Evolutionary conservation across 257 asterid species (phyloP), one percentile per base, ranked within the genome.

Genomic region (Echites panduratus): DNA sequence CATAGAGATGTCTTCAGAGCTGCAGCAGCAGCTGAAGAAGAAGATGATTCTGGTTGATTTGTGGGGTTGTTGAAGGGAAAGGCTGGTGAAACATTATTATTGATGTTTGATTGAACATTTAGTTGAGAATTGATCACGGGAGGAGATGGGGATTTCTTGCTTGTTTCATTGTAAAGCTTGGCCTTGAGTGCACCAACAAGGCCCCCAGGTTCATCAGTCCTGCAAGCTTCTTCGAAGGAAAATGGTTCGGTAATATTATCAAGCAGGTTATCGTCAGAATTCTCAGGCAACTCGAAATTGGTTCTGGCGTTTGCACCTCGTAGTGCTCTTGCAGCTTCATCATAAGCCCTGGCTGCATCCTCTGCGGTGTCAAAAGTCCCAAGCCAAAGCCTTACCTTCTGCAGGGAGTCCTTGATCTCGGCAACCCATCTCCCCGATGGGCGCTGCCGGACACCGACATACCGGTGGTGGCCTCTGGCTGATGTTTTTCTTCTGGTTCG

Each of bases 371-470:
- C 97, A 9, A 90, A 90, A 1, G 97, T 90, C 3, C 97, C 97
- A 5, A 89, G 78, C 97, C 96, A 91, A 0, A 89, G 88, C 79
- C 97, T 79, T 1, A 90, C 97, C 53, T 90, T 89, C 19, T 90
- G 96, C 24, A 90, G 43, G 2, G 97, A 91, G 78, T 91, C 94
- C 53, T 91, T 91, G 70, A 91, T 91, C 87, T 91, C 97, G 0
- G 97, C 97, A 2, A 91, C 97, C 97, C 97, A 91, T n/a, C 97
- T 66, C 7, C 97, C 97, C 0, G 96, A 89, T 1, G 97, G 96
- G 32, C 97, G 75, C 47, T 91, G 96, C 17, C 97, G 92, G 47
- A 89, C 94, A 0, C 96, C 97, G 0, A 91, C 93, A 9, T 78
- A 90, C 76, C 87, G 86, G 83, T 85, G 92, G 79, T 90, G 97